Conservation (phyloP, 148 eudicot species). For the Vaccinium macrocarpon region DNA sequence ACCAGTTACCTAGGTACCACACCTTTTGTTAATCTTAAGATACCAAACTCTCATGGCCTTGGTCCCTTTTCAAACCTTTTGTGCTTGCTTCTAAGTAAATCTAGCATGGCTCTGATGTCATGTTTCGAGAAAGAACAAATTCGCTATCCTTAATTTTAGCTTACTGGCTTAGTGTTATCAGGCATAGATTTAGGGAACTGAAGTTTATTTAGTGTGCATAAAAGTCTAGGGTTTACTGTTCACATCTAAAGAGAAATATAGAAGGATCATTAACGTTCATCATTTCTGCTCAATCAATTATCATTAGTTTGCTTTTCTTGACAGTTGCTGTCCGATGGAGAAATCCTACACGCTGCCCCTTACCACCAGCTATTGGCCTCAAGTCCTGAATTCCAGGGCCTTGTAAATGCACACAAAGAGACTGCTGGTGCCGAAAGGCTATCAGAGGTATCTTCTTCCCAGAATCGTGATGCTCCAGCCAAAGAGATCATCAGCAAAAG, state of each 20-base stretch:
- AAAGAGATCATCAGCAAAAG: conserved; percentile 49
- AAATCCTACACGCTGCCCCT: conserved; percentile 59
- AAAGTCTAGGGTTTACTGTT: neutral
- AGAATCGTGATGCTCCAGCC: conserved; percentile 21
- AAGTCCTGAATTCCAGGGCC: conserved; percentile 66
- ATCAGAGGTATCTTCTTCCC: conserved; percentile 31
- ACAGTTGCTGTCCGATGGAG: conserved; percentile 90
- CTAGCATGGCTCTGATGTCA: neutral
- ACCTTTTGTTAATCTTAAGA: neutral
- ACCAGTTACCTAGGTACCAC: neutral
- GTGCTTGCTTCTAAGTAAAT: neutral
- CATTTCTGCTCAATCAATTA: neutral
- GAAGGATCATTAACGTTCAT: neutral
- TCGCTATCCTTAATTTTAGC: neutral
- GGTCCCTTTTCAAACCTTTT: too few species aligned
- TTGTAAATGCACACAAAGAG: conserved; percentile 88
- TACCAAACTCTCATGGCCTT: neutral
- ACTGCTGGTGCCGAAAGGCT: conserved; percentile 70
- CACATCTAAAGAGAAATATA: neutral
- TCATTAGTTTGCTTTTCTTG: neutral
- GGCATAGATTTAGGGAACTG: conserved; percentile 1
- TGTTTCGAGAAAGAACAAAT: neutral
- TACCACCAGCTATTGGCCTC: conserved; percentile 56
- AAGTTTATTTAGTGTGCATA: neutral
- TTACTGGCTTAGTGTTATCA: neutral